Percentiles rank a stretch among this genome's conserved stretches.
Evolutionary conservation across 345 rosid species (phyloP).

Genomic region (Streptanthus diversifolius): DNA sequence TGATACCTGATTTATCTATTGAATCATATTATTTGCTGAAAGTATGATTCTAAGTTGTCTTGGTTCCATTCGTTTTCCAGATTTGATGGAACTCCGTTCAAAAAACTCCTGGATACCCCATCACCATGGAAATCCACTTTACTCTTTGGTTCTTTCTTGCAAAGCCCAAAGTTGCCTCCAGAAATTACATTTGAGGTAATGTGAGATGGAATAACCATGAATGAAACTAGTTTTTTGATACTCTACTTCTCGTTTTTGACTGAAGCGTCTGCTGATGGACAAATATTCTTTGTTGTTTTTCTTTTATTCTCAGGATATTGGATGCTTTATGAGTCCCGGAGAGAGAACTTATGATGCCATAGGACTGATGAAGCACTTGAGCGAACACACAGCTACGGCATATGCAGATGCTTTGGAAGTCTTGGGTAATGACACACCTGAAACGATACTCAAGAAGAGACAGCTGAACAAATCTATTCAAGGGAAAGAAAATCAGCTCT

Average conservation of each 20-base stretch:
- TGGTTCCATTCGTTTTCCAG: slow-evolving; percentile 39
- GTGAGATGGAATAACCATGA: neutral
- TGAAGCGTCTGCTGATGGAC: neutral
- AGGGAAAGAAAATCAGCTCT: slow-evolving; percentile 44
- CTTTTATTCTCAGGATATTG: slow-evolving; percentile 65
- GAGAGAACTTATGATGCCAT: slow-evolving; percentile 89
- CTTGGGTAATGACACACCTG: slow-evolving; percentile 72
- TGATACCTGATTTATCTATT: slow-evolving; percentile 7
- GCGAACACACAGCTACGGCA: slow-evolving; percentile 79
- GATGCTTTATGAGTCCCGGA: slow-evolving; percentile 82
- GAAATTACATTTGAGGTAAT: slow-evolving; percentile 87
- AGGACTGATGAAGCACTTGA: slow-evolving; percentile 82
- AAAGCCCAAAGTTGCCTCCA: slow-evolving; percentile 73
- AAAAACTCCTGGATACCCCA: slow-evolving; percentile 77
- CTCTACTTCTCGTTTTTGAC: neutral
- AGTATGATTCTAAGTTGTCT: neutral
- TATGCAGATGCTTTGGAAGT: slow-evolving; percentile 94
- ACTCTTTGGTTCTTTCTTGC: slow-evolving; percentile 71
- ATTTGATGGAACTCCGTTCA: slow-evolving; percentile 80
- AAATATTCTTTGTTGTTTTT: neutral
- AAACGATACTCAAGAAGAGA: slow-evolving; percentile 46
- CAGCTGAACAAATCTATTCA: slow-evolving; percentile 31
- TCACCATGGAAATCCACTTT: slow-evolving; percentile 97
- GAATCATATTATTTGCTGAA: neutral
- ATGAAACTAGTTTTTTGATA: slow-evolving; percentile 1